Percentiles rank a stretch among this genome's conserved stretches.
phyloP scores from a whole-genome alignment of 208 protist genomes.

The Leishmania mexicana region DNA sequence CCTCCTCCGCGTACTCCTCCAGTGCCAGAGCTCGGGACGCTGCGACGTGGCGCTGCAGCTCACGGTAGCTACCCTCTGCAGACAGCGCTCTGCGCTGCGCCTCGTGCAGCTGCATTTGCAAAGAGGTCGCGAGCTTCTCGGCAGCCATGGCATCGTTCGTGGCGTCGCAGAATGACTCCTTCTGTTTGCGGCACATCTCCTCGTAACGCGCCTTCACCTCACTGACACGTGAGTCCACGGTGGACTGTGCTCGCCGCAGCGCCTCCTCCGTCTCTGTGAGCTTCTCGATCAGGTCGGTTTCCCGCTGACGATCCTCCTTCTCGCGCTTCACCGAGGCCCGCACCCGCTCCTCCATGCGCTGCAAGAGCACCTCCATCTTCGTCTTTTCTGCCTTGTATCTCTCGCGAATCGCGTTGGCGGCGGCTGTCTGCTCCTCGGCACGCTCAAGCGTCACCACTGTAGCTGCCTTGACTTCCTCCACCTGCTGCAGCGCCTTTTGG shows the following conservation, averaged over 20 bases:
- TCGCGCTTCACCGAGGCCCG: constrained; percentile 39
- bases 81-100: constrained; percentile 26
- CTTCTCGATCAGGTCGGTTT: constrained; percentile 26
- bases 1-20: constrained; percentile 40
- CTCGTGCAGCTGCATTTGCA: constrained; percentile 33
- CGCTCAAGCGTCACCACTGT: constrained; percentile 28
- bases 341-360: constrained; percentile 50
- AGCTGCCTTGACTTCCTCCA: constrained; percentile 37
- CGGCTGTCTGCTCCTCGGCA: constrained; percentile 40
- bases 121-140: constrained; percentile 20
- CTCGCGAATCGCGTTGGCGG: constrained; percentile 42
- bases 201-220: constrained; percentile 37
- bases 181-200: constrained; percentile 35
- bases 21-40: constrained; percentile 5
- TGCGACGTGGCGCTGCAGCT: constrained; percentile 31
- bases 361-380: constrained; percentile 58
- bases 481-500: constrained; percentile 36
- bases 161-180: constrained; percentile 33
- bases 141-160: constrained; percentile 28
- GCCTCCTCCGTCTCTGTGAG: constrained; percentile 35
- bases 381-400: constrained; percentile 65
- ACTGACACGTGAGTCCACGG: constrained; percentile 18
- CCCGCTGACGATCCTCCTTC: constrained; percentile 40
- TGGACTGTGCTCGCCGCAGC: constrained; percentile 34
- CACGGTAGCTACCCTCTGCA: constrained; percentile 19